Conservation (phyloP, 1,139 yeast genomes). For the Yamadazyma sp. region DNA sequence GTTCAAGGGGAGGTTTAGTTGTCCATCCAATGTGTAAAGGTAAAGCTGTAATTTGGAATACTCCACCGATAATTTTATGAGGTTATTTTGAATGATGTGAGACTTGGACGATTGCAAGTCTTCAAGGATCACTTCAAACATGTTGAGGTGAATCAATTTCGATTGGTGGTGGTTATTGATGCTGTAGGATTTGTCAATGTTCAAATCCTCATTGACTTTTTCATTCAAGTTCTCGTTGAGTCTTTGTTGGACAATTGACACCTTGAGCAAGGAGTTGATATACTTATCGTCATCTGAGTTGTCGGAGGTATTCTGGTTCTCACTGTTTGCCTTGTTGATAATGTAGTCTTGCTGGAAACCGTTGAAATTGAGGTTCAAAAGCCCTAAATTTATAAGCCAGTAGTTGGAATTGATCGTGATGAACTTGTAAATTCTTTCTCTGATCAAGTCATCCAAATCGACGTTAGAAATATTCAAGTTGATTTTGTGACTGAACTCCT, state of each 20-base stretch:
- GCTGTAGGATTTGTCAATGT: constrained; percentile 9
- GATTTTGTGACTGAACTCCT: constrained; percentile 47
- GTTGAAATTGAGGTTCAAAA: constrained; percentile 38
- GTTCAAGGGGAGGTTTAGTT: constrained; percentile 24
- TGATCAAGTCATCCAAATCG: constrained; percentile 34
- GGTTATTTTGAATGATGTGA: constrained; percentile 21
- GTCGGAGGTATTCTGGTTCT: constrained; percentile 10
- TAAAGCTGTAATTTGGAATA: constrained; percentile 43
- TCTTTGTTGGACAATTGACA: constrained; percentile 44
- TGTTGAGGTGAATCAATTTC: constrained; percentile 38
- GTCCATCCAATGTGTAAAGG: constrained; percentile 34
- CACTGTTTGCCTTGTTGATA: constrained; percentile 35
- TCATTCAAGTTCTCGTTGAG: constrained; percentile 39
- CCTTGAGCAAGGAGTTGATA: constrained; percentile 40
- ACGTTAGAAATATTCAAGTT: constrained; percentile 33
- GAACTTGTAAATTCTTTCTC: constrained; percentile 48
- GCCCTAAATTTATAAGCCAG: constrained; percentile 45
- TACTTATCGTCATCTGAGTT: constrained; percentile 28
- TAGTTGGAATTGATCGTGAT: constrained; percentile 45
- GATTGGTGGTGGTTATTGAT: constrained; percentile 20
- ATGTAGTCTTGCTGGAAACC: constrained; percentile 46
- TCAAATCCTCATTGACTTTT: constrained; percentile 10
- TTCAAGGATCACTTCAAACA: constrained; percentile 44
- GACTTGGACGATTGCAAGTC: constrained; percentile 26
- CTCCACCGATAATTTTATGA: constrained; percentile 36